Base-by-base conservation (phyloP, 208 protist genomes). In the Leishmania tarentolae region DNA sequence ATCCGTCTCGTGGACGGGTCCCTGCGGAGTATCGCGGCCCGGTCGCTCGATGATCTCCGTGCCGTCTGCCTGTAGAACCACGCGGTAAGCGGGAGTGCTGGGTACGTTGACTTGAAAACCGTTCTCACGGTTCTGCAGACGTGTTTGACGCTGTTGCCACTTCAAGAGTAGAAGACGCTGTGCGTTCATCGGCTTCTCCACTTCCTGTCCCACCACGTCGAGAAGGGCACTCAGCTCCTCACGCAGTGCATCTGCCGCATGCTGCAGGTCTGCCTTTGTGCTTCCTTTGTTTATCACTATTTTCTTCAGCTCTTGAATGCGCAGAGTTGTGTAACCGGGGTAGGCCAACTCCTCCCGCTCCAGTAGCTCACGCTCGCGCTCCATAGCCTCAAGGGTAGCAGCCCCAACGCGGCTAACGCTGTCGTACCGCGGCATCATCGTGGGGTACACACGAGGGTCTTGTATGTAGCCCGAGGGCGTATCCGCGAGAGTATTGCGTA, bases 401-500 rank as follows among this genome's bases (percentile, higher is more conserved):
- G 85, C 85, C 4, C 66, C 78, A n/a, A 78, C 53, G 72, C 78
- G 77, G 46, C 75, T 85, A 57, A 85, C 56, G 66, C 76, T 82
- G 78, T 86, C 81, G 78, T 94, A 93, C 6, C 81, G 83, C 42
- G 86, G 76, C 90, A 94, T 94, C 73, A 71, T 83, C 61, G 42
- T 50, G 31, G 90, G 90, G 65, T 87, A 50, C 52, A 75, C 87
- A 46, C 82, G 83, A 50, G 90, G 90, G 82, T 96, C 92, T 75
- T 92, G 88, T 52, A 93, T 87, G 81, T 96, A 96, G 44, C 90
- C 92, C 4, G 90, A 93, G 1, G 89, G 90, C 7, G 90, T 96
- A 68, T 94, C 92, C 0, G 89, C 86, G 37, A 95, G 79, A 2
- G 93, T 93, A 72, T 96, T 92, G 59, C 88, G 81, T 31, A 83